phyloP scores from a whole-genome alignment of 176 grass and related monocot genomes.

The Musa troglodytarum region DNA sequence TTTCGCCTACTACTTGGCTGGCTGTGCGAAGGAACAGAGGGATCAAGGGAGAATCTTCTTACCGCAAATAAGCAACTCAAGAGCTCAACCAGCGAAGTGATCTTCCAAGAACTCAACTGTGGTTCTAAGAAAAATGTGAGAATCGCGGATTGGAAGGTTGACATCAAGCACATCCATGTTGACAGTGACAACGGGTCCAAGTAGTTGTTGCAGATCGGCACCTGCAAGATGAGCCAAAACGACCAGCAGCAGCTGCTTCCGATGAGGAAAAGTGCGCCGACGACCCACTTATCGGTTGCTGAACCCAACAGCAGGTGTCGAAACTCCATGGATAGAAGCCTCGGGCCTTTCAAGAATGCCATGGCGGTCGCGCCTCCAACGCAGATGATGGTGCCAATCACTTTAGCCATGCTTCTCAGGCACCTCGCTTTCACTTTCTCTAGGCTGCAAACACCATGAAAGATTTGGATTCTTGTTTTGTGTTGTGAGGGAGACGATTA shows the following conservation, averaged over 20 bases:
- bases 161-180: constrained; percentile 59
- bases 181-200: constrained; percentile 46
- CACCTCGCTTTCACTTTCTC: constrained; percentile 41
- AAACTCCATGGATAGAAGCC: constrained; percentile 21
- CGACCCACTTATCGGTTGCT: constrained; percentile 25
- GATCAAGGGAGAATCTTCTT: constrained; percentile 1
- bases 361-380: constrained; percentile 52
- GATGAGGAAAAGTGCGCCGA: constrained; percentile 40
- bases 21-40: too few species aligned
- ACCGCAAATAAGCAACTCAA: constrained; percentile 49
- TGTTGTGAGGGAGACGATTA: constrained; percentile 14
- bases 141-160: constrained; percentile 43
- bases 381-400: constrained; percentile 42
- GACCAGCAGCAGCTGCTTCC: constrained; percentile 39
- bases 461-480: constrained; percentile 10
- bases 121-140: constrained; percentile 40
- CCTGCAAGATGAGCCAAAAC: constrained; percentile 60
- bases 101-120: constrained; percentile 34
- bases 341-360: constrained; percentile 52
- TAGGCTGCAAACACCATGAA: constrained; percentile 24
- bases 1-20: background rate
- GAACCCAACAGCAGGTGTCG: background rate
- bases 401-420: constrained; percentile 38
- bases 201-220: constrained; percentile 38
- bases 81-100: constrained; percentile 42